These are phyloP conservation scores for Millerozyma miso DNA, from an alignment of 805 yeast species.

Conservation along the genomic window DNA sequence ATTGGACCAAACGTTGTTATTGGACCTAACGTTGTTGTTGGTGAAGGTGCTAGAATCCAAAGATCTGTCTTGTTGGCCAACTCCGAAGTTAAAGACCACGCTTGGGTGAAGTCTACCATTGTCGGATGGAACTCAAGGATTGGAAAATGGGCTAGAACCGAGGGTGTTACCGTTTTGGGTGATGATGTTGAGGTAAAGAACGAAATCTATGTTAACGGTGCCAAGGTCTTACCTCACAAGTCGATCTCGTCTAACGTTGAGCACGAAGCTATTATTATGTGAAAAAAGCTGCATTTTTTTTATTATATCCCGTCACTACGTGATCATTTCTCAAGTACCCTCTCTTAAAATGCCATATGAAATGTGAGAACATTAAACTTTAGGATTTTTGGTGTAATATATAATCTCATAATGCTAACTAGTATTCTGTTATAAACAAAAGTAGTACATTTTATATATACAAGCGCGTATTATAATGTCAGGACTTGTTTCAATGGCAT, in stretches of 20 bases:
- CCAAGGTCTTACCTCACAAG: constrained; percentile 98
- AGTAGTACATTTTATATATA: too few relatives aligned
- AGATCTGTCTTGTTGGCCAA: constrained; percentile 90
- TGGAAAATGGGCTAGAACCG: constrained; percentile 98
- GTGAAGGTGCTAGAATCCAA: constrained; percentile 98
- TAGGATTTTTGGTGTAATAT: neutral
- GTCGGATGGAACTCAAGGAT: constrained; percentile 99
- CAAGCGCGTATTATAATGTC: too few relatives aligned
- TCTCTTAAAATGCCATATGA: neutral
- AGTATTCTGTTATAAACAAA: neutral
- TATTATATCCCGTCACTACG: neutral
- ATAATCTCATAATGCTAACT: neutral
- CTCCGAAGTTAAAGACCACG: constrained; percentile 93
- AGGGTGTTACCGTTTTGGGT: constrained; percentile 96
- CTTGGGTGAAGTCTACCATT: constrained; percentile 95
- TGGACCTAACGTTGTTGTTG: constrained; percentile 93
- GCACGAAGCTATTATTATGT: constrained; percentile 98
- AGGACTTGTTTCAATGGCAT: too few relatives aligned
- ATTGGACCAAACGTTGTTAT: constrained; percentile 98
- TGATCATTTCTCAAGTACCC: neutral
- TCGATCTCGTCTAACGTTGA: constrained; percentile 94
- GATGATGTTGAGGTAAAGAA: constrained; percentile 98
- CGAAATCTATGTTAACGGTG: constrained; percentile 98
- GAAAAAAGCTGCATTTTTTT: constrained; percentile 17
- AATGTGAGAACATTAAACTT: neutral